phyloP scores from a whole-genome alignment of 805 yeast genomes.

The Starmerella vaccinii region DNA sequence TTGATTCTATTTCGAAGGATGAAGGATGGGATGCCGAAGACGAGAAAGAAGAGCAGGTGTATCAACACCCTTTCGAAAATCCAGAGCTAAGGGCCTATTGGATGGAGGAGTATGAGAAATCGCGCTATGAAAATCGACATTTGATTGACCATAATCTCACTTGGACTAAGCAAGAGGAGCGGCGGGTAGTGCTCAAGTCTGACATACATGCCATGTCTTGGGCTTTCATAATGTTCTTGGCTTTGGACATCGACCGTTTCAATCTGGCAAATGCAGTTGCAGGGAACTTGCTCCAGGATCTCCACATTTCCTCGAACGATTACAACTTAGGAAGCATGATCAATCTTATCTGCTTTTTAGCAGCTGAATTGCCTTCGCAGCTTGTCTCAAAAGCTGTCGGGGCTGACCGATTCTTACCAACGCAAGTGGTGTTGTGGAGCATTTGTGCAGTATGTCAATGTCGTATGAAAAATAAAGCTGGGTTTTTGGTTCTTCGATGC shows the following conservation, averaged over 20 bases:
- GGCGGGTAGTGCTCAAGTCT: conserved; percentile 40
- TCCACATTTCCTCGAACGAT: conserved; percentile 44
- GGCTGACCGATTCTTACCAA: conserved; percentile 55
- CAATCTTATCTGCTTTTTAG: conserved; percentile 43
- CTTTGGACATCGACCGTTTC: conserved; percentile 49
- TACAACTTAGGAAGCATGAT: conserved; percentile 53
- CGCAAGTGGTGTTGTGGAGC: conserved; percentile 50
- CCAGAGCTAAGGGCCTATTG: conserved; percentile 41
- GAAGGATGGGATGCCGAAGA: no score
- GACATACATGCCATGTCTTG: conserved; percentile 48
- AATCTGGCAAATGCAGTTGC: conserved; percentile 50
- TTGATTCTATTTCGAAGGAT: no score
- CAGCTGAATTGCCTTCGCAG: conserved; percentile 60
- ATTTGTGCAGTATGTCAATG: conserved; percentile 46
- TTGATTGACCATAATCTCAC: conserved; percentile 48
- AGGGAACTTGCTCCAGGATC: conserved; percentile 45
- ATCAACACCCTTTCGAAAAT: conserved; percentile 35
- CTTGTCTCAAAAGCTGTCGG: conserved; percentile 54
- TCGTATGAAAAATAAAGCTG: conserved; percentile 35
- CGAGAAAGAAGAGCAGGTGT: no score
- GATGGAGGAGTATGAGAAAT: conserved; percentile 37
- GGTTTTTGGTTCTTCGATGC: conserved; percentile 41
- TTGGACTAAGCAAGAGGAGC: conserved; percentile 48
- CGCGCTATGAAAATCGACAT: conserved; percentile 45
- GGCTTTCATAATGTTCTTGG: conserved; percentile 51